A percentile compares a stretch with the other conserved stretches of the same genome.
phyloP scores from a whole-genome alignment of 108 stramenopile genomes.

The Cyclotella atomus region DNA sequence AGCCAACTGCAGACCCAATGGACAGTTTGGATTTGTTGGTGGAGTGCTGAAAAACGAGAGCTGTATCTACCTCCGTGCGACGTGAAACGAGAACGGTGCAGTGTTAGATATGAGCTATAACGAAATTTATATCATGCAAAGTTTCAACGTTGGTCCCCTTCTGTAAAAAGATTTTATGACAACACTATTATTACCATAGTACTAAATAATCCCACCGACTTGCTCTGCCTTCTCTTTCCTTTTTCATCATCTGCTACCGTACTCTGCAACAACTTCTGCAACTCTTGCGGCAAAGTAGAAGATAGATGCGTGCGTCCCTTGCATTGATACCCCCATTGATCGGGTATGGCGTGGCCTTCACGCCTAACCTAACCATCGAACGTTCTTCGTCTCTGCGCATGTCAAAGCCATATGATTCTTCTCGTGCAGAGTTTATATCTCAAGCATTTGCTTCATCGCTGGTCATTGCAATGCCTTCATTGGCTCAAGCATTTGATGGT shows the following conservation, averaged over 20 bases:
- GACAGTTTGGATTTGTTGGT: neutral
- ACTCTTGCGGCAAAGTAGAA: too few relatives aligned
- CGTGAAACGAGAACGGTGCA: neutral
- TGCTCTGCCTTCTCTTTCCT: too few relatives aligned
- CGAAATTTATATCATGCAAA: too few relatives aligned
- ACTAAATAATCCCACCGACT: too few relatives aligned
- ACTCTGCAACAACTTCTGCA: too few relatives aligned
- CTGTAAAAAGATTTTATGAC: too few relatives aligned
- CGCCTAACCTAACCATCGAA: neutral
- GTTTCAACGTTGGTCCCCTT: too few relatives aligned
- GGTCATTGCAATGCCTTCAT: neutral
- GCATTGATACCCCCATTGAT: neutral
- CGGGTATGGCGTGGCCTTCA: constrained; percentile 1
- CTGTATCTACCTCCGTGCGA: neutral
- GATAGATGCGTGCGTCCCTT: too few relatives aligned
- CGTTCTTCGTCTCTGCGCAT: neutral
- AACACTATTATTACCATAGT: too few relatives aligned
- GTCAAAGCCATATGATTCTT: neutral
- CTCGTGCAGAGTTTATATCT: constrained; percentile 15
- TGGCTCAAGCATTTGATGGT: constrained; percentile 63
- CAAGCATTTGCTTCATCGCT: constrained; percentile 7
- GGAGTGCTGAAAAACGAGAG: neutral
- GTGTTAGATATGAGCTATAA: neutral
- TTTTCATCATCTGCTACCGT: too few relatives aligned
- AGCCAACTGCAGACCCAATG: too few relatives aligned